These are phyloP conservation scores for Patellifolia procumbens DNA, from an alignment of 179 eudicot species.

Conservation along the genomic window DNA sequence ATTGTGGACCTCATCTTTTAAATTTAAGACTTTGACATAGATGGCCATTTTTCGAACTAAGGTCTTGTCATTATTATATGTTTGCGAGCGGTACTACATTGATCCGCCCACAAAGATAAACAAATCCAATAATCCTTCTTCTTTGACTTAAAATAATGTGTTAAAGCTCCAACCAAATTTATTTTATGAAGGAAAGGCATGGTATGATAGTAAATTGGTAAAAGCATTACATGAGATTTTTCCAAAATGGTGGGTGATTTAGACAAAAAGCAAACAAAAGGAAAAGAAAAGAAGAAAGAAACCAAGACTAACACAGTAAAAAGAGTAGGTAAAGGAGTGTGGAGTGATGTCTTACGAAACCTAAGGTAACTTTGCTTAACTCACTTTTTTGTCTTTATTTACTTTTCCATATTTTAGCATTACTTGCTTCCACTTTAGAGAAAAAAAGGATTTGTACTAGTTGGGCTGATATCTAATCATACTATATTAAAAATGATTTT, in stretches of 20 bases:
- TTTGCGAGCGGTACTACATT: too few relatives aligned
- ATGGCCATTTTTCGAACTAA: too few relatives aligned
- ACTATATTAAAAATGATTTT: not conserved
- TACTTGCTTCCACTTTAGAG: not conserved
- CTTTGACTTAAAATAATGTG: too few relatives aligned
- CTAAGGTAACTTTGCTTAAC: conserved; percentile 24
- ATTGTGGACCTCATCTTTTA: too few relatives aligned
- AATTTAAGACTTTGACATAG: too few relatives aligned
- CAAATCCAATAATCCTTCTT: too few relatives aligned
- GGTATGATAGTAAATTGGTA: not conserved
- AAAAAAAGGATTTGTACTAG: not conserved
- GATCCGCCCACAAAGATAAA: too few relatives aligned
- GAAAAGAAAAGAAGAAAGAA: conserved; percentile 12
- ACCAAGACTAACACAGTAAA: conserved; percentile 33
- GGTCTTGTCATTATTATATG: too few relatives aligned
- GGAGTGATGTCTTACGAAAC: not conserved
- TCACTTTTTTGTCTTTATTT: conserved; percentile 12
- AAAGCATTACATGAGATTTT: not conserved
- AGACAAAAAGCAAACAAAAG: conserved; percentile 28
- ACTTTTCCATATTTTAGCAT: conserved; percentile 22
- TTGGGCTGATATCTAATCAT: not conserved
- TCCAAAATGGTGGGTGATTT: conserved; percentile 36
- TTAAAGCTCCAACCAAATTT: not conserved
- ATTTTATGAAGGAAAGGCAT: not conserved
- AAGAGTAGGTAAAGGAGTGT: conserved; percentile 12